phyloP scores from a whole-genome alignment of 805 yeast genomes.

The Ogataea paradorogensis region DNA sequence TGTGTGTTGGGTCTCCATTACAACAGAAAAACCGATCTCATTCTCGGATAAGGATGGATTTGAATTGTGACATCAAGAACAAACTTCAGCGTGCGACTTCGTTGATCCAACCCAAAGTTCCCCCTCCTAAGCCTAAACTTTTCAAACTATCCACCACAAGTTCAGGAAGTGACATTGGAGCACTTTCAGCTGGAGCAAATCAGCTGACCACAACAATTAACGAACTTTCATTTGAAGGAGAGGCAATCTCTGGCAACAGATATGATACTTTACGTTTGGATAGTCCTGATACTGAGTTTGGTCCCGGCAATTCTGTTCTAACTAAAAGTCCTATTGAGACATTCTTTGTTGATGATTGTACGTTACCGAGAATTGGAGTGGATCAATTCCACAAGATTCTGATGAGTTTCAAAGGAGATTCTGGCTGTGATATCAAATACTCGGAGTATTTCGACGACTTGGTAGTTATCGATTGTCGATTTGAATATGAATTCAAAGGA shows the following conservation, averaged over 20 bases:
- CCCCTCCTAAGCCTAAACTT: constrained; percentile 9
- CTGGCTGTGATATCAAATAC: constrained; percentile 31
- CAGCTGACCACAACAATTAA: constrained; percentile 28
- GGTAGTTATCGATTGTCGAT: constrained; percentile 80
- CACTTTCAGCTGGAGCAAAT: constrained; percentile 23
- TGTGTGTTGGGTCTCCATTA: constrained; percentile 37
- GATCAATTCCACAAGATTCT: constrained; percentile 56
- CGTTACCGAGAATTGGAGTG: constrained; percentile 67
- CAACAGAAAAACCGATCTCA: constrained; percentile 30
- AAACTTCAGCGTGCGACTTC: constrained; percentile 31
- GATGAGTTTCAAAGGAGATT: constrained; percentile 36
- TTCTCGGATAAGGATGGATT: constrained; percentile 15
- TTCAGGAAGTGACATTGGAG: constrained; percentile 8
- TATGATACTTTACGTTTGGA: not conserved
- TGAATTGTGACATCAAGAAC: constrained; percentile 18
- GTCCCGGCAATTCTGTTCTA: constrained; percentile 24
- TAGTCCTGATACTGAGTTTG: constrained; percentile 10
- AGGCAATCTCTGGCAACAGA: no score
- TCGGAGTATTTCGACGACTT: constrained; percentile 51
- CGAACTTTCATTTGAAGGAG: constrained; percentile 9
- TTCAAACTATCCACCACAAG: constrained; percentile 18
- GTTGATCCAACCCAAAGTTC: constrained; percentile 16
- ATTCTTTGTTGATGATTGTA: constrained; percentile 49
- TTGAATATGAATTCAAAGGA: constrained; percentile 86
- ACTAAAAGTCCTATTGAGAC: constrained; percentile 38